Percentiles rank a stretch among this genome's conserved stretches.
Conservation (phyloP, 164 flowering plant genomes). For the Kalanchoe fedtschenkoi region DNA sequence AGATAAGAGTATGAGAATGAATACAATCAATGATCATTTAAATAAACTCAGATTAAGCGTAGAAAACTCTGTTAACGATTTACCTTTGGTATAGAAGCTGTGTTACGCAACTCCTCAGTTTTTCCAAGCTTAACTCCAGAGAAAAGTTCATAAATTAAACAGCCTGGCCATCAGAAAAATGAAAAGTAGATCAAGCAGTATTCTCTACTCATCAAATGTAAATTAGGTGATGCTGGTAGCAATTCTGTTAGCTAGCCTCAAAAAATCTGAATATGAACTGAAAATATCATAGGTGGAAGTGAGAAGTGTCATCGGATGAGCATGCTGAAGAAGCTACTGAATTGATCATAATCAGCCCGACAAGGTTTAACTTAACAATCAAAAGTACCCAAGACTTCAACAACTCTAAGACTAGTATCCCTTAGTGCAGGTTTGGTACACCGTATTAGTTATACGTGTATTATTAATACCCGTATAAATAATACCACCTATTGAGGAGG, state of each 20-base stretch:
- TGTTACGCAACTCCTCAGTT: constrained; percentile 84
- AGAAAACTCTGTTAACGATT: not conserved
- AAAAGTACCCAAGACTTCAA: too few species aligned
- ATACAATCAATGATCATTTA: constrained; percentile 10
- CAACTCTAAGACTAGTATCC: too few species aligned
- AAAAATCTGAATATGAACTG: not conserved
- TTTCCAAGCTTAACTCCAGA: constrained; percentile 64
- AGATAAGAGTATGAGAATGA: constrained; percentile 31
- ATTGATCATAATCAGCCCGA: not conserved
- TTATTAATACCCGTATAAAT: too few species aligned
- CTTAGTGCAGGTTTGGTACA: too few species aligned
- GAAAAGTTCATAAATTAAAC: constrained; percentile 91
- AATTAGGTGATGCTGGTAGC: not conserved
- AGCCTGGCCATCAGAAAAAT: constrained; percentile 37
- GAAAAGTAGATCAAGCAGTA: not conserved
- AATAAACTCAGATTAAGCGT: constrained; percentile 3
- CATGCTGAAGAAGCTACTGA: not conserved
- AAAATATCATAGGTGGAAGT: not conserved
- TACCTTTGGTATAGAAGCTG: constrained; percentile 82
- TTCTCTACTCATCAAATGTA: not conserved
- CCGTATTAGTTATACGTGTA: too few species aligned
- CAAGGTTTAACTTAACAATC: too few species aligned
- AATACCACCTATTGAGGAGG: too few species aligned
- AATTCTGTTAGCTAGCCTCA: not conserved
- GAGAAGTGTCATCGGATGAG: not conserved